These are phyloP conservation scores for Eucalyptus marginata DNA, from an alignment of 345 rosid genomes.

Conservation along the genomic window DNA sequence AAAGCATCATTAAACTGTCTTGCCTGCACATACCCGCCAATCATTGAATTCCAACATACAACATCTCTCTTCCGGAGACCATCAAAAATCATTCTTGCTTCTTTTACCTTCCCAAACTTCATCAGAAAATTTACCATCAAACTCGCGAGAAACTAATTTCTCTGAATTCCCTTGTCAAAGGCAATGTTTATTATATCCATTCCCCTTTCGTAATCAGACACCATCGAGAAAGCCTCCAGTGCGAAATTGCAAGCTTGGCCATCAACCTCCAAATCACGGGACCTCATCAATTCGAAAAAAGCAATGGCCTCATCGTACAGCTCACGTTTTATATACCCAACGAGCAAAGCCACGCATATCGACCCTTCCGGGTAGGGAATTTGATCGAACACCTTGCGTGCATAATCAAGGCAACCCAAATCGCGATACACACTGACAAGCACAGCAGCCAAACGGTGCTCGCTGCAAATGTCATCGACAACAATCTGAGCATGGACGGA, in stretches of 20 bases:
- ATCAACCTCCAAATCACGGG: conserved; percentile 3
- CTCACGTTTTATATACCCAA: conserved; percentile 11
- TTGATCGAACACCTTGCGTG: conserved; percentile 11
- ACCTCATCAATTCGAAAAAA: conserved; percentile 5
- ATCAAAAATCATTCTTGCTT: conserved; percentile 4
- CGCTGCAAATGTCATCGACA: neutral
- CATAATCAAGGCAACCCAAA: conserved; percentile 4
- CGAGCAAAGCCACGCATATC: conserved; percentile 4
- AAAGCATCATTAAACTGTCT: neutral
- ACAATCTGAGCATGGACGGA: conserved; percentile 15
- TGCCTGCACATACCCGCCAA: conserved; percentile 4
- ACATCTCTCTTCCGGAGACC: conserved; percentile 1
- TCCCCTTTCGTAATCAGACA: conserved; percentile 12
- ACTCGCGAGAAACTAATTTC: conserved; percentile 12
- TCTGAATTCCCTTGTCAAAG: neutral
- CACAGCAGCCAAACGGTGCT: neutral
- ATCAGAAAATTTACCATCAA: conserved; percentile 7
- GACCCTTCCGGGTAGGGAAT: conserved; percentile 3
- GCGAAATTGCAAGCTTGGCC: conserved; percentile 15
- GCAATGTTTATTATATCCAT: conserved; percentile 1
- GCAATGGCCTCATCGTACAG: neutral
- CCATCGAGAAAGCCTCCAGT: conserved; percentile 5
- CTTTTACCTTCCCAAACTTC: neutral
- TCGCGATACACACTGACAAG: neutral
- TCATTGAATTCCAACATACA: conserved; percentile 13